Evolutionary conservation across 768 basidiomycete species (phyloP).

Genomic region (Phlegmacium glaucopus): DNA sequence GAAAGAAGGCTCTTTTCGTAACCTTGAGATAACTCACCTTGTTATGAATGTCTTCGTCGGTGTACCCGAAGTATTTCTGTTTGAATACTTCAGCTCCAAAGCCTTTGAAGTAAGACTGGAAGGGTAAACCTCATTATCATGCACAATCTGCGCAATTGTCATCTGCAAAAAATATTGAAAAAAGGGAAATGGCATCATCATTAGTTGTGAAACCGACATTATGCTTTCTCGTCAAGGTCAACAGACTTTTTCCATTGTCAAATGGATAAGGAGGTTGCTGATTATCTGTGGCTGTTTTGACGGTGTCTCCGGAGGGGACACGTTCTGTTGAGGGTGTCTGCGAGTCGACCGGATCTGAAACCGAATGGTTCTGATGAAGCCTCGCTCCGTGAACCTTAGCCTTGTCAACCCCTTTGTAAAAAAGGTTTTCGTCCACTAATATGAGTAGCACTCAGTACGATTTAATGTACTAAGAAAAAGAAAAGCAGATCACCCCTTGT

Average conservation of each 20-base stretch:
- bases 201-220: conserved; percentile 53
- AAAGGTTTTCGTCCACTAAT: conserved; percentile 87
- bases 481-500: conserved; percentile 61
- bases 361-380: conserved; percentile 58
- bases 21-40: conserved; percentile 45
- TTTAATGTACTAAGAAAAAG: not conserved
- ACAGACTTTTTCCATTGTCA: conserved; percentile 68
- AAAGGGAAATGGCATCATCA: conserved; percentile 1
- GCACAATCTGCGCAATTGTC: conserved; percentile 92
- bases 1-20: not conserved
- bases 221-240: conserved; percentile 73
- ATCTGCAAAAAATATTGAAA: conserved; percentile 43
- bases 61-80: conserved; percentile 65
- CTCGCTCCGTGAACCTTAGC: conserved; percentile 75
- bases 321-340: conserved; percentile 5
- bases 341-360: conserved; percentile 32
- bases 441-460: not conserved
- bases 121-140: conserved; percentile 73
- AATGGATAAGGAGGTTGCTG: conserved; percentile 83
- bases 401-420: conserved; percentile 91
- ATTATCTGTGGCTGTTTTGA: conserved; percentile 7
- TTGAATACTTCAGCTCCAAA: not conserved
- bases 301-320: not conserved
- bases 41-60: conserved; percentile 67
- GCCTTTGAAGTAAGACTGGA: not conserved